These are phyloP conservation scores for Pleurotus cornucopiae DNA, from an alignment of 768 basidiomycete species.

Conservation along the genomic window DNA sequence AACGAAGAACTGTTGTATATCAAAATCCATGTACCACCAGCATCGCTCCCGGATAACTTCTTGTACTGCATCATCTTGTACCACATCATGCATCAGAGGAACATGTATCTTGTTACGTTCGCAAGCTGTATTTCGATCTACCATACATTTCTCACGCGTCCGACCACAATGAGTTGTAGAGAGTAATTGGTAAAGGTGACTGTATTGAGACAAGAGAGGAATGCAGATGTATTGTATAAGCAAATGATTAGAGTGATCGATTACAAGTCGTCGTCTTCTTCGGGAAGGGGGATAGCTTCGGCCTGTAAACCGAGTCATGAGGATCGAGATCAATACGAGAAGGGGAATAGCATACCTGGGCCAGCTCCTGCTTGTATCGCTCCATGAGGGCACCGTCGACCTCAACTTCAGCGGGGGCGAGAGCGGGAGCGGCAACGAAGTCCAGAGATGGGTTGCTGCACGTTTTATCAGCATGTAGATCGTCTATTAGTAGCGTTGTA, in stretches of 20 bases:
- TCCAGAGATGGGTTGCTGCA: slow-evolving; percentile 80
- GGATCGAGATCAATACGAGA: no score
- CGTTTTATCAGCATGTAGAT: background rate
- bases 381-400: slow-evolving; percentile 78
- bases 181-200: slow-evolving; percentile 16
- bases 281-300: slow-evolving; percentile 90
- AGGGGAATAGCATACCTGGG: slow-evolving; percentile 37
- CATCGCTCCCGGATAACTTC: background rate
- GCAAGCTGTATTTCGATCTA: slow-evolving; percentile 8
- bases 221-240: slow-evolving; percentile 8
- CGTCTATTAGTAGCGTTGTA: no score
- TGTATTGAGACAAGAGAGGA: slow-evolving; percentile 6
- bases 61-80: background rate
- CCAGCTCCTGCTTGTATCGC: slow-evolving; percentile 77
- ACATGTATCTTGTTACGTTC: slow-evolving; percentile 21
- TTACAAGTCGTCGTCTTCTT: slow-evolving; percentile 91
- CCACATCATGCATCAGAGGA: slow-evolving; percentile 1
- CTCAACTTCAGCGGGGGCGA: slow-evolving; percentile 89
- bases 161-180: background rate
- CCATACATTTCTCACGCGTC: no score
- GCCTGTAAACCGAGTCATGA: slow-evolving; percentile 43
- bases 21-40: background rate
- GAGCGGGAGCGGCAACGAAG: slow-evolving; percentile 94
- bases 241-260: background rate
- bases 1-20: background rate